These are phyloP conservation scores for Smittium mucronatum DNA, from an alignment of 371 early-diverging fungal species.

Conservation along the genomic window DNA sequence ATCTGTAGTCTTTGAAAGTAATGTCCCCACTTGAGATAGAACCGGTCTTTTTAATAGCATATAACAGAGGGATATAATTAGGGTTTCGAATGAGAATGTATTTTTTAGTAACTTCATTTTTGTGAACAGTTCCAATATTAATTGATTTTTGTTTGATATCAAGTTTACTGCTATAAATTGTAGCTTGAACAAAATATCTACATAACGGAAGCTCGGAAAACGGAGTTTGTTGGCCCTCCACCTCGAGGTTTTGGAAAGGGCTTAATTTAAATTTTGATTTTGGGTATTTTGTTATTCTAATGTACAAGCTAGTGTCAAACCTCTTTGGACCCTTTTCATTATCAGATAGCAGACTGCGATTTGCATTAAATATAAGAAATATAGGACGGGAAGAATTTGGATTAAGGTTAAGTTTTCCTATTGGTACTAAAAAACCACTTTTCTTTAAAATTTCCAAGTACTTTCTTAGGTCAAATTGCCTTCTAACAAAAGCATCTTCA, in stretches of 20 bases:
- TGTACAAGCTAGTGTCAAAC: constrained; percentile 28
- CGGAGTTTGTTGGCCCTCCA: background rate
- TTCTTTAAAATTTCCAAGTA: constrained; percentile 61
- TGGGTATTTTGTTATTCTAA: constrained; percentile 22
- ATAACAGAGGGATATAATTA: constrained; percentile 77
- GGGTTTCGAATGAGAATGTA: constrained; percentile 83
- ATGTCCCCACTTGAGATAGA: constrained; percentile 90
- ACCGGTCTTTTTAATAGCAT: constrained; percentile 88
- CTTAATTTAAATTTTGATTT: constrained; percentile 1
- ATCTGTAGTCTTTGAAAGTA: constrained; percentile 44
- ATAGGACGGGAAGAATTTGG: constrained; percentile 55
- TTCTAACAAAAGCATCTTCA: constrained; percentile 74
- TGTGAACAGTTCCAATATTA: constrained; percentile 86
- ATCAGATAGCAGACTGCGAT: constrained; percentile 16
- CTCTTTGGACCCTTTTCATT: constrained; percentile 14
- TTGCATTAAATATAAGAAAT: constrained; percentile 65
- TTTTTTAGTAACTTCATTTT: constrained; percentile 75
- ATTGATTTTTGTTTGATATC: constrained; percentile 92
- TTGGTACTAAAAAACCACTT: constrained; percentile 53
- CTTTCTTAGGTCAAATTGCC: constrained; percentile 54
- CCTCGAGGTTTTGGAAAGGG: background rate
- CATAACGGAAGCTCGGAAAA: constrained; percentile 65
- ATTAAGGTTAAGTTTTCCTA: constrained; percentile 48
- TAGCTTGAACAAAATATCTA: constrained; percentile 76
- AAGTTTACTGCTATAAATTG: constrained; percentile 72